These are phyloP conservation scores for Pseudevernia furfuracea DNA, from an alignment of 495 filamentous ascomycete species.

Conservation along the genomic window DNA sequence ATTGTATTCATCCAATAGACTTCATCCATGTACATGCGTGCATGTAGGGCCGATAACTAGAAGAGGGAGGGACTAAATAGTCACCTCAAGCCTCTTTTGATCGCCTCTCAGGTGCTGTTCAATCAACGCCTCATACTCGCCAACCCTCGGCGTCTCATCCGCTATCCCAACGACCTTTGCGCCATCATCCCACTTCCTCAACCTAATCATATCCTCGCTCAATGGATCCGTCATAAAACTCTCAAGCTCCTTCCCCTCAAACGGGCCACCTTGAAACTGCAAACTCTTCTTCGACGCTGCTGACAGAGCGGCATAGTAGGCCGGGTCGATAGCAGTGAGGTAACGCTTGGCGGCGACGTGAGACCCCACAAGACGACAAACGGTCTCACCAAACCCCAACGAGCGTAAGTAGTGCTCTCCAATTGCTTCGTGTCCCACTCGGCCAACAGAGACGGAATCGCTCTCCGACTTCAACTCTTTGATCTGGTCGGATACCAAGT, in stretches of 20 bases:
- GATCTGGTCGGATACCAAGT: neutral
- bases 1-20: too few species aligned
- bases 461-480: neutral
- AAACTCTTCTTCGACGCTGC: constrained; percentile 8
- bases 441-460: constrained; percentile 5
- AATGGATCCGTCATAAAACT: neutral
- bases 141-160: neutral
- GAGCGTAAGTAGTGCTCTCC: constrained; percentile 5
- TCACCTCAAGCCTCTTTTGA: neutral
- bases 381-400: neutral
- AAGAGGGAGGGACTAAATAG: neutral
- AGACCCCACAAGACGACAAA: constrained; percentile 6
- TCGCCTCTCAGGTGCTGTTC: neutral
- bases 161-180: constrained; percentile 5
- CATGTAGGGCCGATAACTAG: neutral
- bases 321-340: constrained; percentile 4
- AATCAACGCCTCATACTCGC: neutral
- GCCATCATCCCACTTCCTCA: constrained; percentile 4
- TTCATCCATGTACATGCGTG: neutral
- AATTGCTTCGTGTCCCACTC: neutral
- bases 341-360: constrained; percentile 5
- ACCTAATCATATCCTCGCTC: constrained; percentile 7
- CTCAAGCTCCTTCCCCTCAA: neutral
- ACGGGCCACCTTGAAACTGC: constrained; percentile 1
- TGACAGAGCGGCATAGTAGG: neutral